Evolutionary conservation across 176 grass and related monocot genomes (phyloP), one percentile per base, ranked within the genome.

Genomic region (Aechmea fasciata): DNA sequence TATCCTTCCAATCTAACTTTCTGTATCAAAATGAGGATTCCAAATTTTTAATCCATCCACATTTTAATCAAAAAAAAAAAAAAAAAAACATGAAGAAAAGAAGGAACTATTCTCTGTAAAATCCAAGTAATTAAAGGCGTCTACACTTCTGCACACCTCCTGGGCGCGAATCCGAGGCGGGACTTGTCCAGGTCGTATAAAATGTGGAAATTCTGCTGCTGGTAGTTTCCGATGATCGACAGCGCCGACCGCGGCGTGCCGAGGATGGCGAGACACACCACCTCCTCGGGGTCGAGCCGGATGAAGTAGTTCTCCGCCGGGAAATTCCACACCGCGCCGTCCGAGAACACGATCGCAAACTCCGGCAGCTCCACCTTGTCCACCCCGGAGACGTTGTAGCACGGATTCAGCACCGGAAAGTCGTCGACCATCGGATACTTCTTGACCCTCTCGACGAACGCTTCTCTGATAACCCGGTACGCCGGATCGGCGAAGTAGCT

Each of bases 131-230:
- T n/a, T n/a, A n/a, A 29, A 29, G 3, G 28, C 3, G 3, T 33
- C 14, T 84, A 93, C 11, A 90, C 67, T 47, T 99, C 90, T 18
- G 95, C 95, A 47, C 95, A 99, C 13, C 63, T 79, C 25, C 78
- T 84, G 3, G 90, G 95, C 14, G 84, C 95, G 61, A 99, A 99
- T 11, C 95, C 95, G 1, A 94, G 75, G 15, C 80, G 77, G 63
- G 82, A 81, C 49, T 74, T 73, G 28, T 94, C 70, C 29, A 93
- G 23, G 64, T 99, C 95, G 18, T 94, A 99, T 9, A 88, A 48
- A 3, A 99, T 79, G 17, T 99, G 89, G 73, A 99, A 99, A 51
- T 99, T 99, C 72, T 99, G 95, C 76, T 99, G 95, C 80, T 88
- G 95, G 75, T 88, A 93, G 72, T 99, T 99, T 12, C 95, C 90